These are phyloP conservation scores for Porphyra umbilicalis DNA, from an alignment of 31 red algal genomes.

Conservation along the genomic window DNA sequence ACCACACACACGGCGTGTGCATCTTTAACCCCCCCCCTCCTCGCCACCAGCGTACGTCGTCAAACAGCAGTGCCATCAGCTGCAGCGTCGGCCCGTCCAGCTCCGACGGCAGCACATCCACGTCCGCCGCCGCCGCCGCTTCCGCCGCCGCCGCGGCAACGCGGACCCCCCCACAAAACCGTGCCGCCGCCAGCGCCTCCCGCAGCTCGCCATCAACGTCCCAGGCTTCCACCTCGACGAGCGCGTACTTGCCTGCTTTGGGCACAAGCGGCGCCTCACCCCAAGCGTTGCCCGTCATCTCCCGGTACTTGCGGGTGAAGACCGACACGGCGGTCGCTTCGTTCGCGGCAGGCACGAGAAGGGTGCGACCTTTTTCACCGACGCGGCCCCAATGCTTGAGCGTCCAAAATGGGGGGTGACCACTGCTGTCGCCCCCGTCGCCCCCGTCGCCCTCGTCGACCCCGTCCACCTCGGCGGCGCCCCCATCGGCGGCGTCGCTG, in stretches of 20 bases:
- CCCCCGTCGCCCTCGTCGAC: neutral
- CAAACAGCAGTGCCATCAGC: constrained; percentile 33
- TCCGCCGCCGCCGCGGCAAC: too few species aligned
- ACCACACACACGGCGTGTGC: too few species aligned
- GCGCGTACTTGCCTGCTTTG: constrained; percentile 4
- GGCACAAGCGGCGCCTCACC: neutral
- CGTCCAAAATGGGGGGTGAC: too few species aligned
- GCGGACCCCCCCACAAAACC: too few species aligned
- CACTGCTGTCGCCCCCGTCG: too few species aligned
- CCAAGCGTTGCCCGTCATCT: constrained; percentile 17
- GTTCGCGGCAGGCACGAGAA: neutral
- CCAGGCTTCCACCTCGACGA: constrained; percentile 5
- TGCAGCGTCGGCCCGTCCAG: constrained; percentile 16
- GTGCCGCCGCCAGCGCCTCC: constrained; percentile 12
- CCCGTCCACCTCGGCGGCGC: neutral
- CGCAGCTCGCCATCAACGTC: constrained; percentile 3
- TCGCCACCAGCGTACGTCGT: neutral
- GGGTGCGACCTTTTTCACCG: neutral
- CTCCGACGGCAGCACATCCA: constrained; percentile 2
- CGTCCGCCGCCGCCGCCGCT: neutral
- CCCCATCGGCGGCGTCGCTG: neutral
- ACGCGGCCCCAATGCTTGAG: constrained; percentile 9
- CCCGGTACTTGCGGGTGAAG: constrained; percentile 10
- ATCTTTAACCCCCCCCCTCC: too few species aligned
- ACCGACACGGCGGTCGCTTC: neutral